Evolutionary conservation across 2,329 filamentous ascomycete species (phyloP), one percentile per base, ranked within the genome.

Genomic region (Apiospora saccharicola): DNA sequence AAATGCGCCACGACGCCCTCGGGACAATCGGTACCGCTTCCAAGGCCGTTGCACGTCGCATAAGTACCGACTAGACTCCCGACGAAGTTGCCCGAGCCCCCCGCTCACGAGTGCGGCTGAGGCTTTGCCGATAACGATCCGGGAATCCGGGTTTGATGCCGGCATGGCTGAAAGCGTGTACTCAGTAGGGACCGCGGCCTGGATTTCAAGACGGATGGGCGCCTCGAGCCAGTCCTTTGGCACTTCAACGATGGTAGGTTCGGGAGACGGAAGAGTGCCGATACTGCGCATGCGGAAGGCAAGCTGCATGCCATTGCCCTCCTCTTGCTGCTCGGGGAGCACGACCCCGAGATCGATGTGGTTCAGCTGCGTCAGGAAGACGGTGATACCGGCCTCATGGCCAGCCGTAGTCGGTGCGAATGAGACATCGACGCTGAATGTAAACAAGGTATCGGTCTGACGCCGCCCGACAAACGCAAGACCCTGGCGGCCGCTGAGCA

Each of bases 41-140:
- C 82, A 51, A 64, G 68, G 1, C 81, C 82, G 67, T 83, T 83
- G 70, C 81, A 82, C 10, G 81, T 83, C 14, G 80, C 81, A 70
- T 82, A 83, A 3, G 76, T 77, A 1, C 82, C 82, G 0, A 83
- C 68, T 16, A 83, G 73, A 24, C 77, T 80, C 0, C 81, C 81
- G 0, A 80, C 77, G 71, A 81, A 83, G 8, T 77, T 77, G 0
- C 82, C 82, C 3, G 75, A 76, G 0, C 78, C 81, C 16, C 26
- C 80, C 80, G 53, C 80, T 82, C 53, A 83, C 72, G 8, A 82
- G 71, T 44, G 72, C 75, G 1, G 78, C 80, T 0, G 77, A 78
- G 8, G 78, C 81, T 6, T 74, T 76, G 14, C 78, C 79, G 8
- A 81, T 34, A 12, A 75, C 51, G 1, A 81, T 51, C 61, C 70